Base-by-base conservation (phyloP, 768 basidiomycete genomes). In the Imleria badia region DNA sequence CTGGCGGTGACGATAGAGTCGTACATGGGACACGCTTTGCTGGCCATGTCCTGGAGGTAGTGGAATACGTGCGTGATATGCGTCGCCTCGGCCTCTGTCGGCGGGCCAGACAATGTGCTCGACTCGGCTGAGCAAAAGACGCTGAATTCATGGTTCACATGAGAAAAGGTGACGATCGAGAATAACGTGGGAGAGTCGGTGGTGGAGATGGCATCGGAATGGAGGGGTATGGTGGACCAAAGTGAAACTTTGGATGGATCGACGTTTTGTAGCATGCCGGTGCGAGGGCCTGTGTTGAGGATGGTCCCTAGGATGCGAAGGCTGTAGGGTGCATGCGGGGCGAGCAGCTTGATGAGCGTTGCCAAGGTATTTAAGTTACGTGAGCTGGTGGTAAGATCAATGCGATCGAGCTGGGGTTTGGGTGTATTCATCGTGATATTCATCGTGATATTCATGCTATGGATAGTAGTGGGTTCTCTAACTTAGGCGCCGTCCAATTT, bases 81-180 rank as follows among this genome's bases (percentile, higher is more conserved):
- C 4, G 41, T 36, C 33, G 56, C 22, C 36, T 62, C 62, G 3
- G 6, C 52, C 30, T 54, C 42, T 13, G 43, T 58, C 5, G 52
- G 55, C 11, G 19, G 23, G 9, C 48, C 46, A 15, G 23, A 7
- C 7, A 46, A 30, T 1, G 30, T 12, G 10, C 33, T 35, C 14
- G 58, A 55, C 1, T 59, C 58, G 31, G 40, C 51, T 2, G 61
- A 64, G 22, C 65, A 69, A 41, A 65, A 65, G 20, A 55, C 54
- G 29, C 30, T 23, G 38, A 58, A 66, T 4, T 59, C 56, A 15
- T 52, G 47, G 22, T 45, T 56, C 10, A 43, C 2, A 43, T 56
- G 54, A 22, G 59, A 64, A 36, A 59, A 60, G n/a, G 31, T 17
- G n/a, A 58, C 22, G 23, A 66, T 44, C 10, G 69, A 69, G 54